Evolutionary conservation across 2,329 filamentous ascomycete species (phyloP).

Genomic region (Fusarium sp.): DNA sequence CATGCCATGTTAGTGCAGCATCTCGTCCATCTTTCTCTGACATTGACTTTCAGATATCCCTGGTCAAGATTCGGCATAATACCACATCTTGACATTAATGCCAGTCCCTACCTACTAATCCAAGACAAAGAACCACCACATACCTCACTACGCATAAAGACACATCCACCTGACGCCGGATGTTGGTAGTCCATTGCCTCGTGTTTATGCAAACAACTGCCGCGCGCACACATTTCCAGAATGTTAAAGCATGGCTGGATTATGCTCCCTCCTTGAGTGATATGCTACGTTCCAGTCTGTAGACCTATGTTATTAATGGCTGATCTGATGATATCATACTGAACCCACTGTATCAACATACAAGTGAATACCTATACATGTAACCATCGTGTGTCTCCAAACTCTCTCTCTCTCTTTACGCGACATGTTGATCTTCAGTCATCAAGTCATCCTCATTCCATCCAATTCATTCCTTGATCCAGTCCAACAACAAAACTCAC

Average conservation of each 20-base stretch:
- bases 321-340: neutral
- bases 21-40: constrained; percentile 2
- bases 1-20: neutral
- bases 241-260: neutral
- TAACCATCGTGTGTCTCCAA: neutral
- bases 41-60: neutral
- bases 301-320: neutral
- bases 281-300: neutral
- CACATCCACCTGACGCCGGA: constrained; percentile 29
- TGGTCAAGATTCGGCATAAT: constrained; percentile 5
- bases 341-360: neutral
- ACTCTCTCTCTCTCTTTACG: neutral
- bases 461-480: neutral
- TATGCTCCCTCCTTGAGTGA: neutral
- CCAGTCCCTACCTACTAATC: neutral
- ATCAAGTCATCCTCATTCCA: constrained; percentile 3
- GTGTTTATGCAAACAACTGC: constrained; percentile 17
- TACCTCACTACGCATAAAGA: constrained; percentile 26
- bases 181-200: constrained; percentile 5
- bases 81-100: neutral
- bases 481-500: neutral
- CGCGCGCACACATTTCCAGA: neutral
- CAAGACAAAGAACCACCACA: constrained; percentile 17
- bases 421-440: neutral
- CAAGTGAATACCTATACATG: neutral